Conservation (phyloP, 2,329 filamentous ascomycete genomes). For the Trichoderma brevicompactum region DNA sequence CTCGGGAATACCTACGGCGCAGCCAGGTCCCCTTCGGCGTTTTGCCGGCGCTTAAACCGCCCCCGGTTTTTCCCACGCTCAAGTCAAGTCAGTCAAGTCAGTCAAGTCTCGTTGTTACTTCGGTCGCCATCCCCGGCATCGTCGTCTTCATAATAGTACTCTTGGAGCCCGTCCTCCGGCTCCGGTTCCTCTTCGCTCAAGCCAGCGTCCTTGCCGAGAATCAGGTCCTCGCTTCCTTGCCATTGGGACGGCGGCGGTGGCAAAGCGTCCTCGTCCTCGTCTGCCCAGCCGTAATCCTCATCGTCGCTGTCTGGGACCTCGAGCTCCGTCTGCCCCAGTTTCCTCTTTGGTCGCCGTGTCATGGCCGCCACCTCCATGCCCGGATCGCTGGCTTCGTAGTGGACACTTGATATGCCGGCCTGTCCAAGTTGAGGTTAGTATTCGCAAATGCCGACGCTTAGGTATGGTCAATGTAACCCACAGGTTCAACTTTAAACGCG, state of each 20-base stretch:
- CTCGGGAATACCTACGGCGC: constrained; percentile 12
- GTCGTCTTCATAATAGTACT: constrained; percentile 33
- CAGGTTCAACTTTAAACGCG: constrained; percentile 55
- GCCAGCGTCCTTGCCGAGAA: constrained; percentile 55
- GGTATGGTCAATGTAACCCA: constrained; percentile 39
- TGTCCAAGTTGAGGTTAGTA: constrained; percentile 38
- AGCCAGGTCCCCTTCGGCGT: constrained; percentile 35
- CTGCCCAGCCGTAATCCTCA: constrained; percentile 74
- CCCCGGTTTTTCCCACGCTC: constrained; percentile 18
- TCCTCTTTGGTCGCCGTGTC: constrained; percentile 59
- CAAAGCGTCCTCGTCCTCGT: constrained; percentile 65
- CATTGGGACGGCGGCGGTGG: constrained; percentile 66
- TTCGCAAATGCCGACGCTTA: constrained; percentile 32
- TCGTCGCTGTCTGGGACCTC: constrained; percentile 68
- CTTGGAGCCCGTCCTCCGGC: constrained; percentile 42
- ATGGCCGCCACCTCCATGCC: constrained; percentile 40
- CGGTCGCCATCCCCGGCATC: constrained; percentile 33
- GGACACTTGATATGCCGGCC: constrained; percentile 50
- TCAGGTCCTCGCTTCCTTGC: constrained; percentile 68
- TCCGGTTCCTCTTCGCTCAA: constrained; percentile 46
- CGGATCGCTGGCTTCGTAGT: constrained; percentile 47
- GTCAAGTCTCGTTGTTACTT: constrained; percentile 32
- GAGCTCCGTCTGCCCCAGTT: constrained; percentile 62
- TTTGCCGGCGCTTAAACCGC: constrained; percentile 39
- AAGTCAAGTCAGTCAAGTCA: constrained; percentile 7